Percentiles rank a stretch among this genome's conserved stretches.
phyloP scores from a whole-genome alignment of 352 stramenopile species.

The Pythium monospermum region DNA sequence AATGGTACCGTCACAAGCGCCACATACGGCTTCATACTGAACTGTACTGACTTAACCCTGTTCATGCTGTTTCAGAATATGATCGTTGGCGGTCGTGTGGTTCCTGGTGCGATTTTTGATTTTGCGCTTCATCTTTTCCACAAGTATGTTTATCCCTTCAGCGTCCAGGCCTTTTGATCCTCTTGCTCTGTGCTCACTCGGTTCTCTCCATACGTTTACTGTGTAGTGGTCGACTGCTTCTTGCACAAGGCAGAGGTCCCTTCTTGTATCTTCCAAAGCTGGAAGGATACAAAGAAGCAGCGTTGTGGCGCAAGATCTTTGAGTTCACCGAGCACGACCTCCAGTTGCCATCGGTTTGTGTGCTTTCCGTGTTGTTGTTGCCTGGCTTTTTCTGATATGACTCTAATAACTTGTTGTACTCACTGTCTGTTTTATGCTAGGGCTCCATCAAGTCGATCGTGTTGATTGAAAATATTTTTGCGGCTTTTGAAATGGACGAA shows the following conservation, averaged over 20 bases:
- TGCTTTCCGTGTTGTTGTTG: too few species aligned
- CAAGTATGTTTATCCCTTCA: slow-evolving; percentile 85
- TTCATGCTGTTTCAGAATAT: slow-evolving; percentile 58
- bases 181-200: too few species aligned
- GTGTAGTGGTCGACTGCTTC: slow-evolving; percentile 61
- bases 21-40: too few species aligned
- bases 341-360: slow-evolving; percentile 72
- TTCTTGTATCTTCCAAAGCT: slow-evolving; percentile 95
- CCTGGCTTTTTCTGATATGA: too few species aligned
- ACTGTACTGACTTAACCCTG: neutral
- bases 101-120: slow-evolving; percentile 91
- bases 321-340: slow-evolving; percentile 86
- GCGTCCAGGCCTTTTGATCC: too few species aligned
- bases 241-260: slow-evolving; percentile 69
- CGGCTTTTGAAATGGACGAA: slow-evolving; percentile 97
- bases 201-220: too few species aligned
- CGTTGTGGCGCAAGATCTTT: slow-evolving; percentile 96
- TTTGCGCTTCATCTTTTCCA: slow-evolving; percentile 95
- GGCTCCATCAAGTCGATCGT: slow-evolving; percentile 88
- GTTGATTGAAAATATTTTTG: slow-evolving; percentile 96
- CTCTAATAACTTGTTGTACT: too few species aligned
- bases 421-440: too few species aligned
- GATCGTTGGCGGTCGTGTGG: slow-evolving; percentile 82
- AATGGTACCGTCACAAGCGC: slow-evolving; percentile 34
- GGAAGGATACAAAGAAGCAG: slow-evolving; percentile 90